Evolutionary conservation across 1,284 basidiomycete genomes (phyloP), one percentile per base, ranked within the genome.

Genomic region (Caloboletus inedulis): DNA sequence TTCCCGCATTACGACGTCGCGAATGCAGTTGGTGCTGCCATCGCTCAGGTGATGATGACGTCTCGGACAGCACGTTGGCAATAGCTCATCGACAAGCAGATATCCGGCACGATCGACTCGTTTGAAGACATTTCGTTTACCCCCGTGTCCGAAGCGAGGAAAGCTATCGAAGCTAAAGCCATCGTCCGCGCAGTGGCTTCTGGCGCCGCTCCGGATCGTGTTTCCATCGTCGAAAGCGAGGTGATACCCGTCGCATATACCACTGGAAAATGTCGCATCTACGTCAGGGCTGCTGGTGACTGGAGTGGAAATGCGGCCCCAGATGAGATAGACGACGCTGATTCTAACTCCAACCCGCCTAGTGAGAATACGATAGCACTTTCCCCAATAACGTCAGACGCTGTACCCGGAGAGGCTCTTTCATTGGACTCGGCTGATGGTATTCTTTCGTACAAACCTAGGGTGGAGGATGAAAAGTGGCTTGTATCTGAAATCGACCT

Each of bases 11-110:
- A 72, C 49, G 74, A 76, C 42, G 79, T 81, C 16, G 82, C 82
- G 8, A 84, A 84, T 47, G 82, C 82, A 2, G 80, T 84, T 9
- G 81, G 82, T 14, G 77, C 78, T 35, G 78, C 77, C 40, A 74
- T 74, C 65, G 71, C 72, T 21, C 62, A 68, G 69, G 69, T 71
- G 19, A 51, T 57, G 40, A 12, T 39, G 19, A 13, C 33, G 14
- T 27, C 19, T 34, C 37, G 19, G 34, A 10, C 31, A 14, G 27
- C 25, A 27, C 29, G 10, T 31, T 3, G 31, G n/a, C 21, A 13
- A 35, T 41, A 13, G 45, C 52, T 65, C 41, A 61, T 35, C n/a
- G 23, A 45, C 12, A 14, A 2, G 31, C 49, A 74, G 73, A 69
- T 74, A 53, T 73, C 71, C n/a, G 71, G 68, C 14, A 72, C 61